Conservation (phyloP, 257 asterid species). For the Perilla frutescens region DNA sequence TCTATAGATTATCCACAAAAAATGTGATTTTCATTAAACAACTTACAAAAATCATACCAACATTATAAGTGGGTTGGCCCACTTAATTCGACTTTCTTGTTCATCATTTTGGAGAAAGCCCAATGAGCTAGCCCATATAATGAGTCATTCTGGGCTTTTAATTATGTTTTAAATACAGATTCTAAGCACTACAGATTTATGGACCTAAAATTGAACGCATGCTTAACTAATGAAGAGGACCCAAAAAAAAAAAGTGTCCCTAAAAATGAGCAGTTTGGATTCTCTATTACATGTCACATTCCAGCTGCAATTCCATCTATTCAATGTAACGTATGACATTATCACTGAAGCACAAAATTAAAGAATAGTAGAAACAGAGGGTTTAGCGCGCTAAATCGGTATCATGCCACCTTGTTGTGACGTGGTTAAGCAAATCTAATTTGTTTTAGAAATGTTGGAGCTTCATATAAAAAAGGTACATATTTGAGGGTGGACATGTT, state of each 20-base stretch:
- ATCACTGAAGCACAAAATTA: too few species aligned
- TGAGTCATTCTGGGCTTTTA: slow-evolving; percentile 3
- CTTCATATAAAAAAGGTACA: too few species aligned
- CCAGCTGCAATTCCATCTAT: too few species aligned
- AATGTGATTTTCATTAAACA: too few species aligned
- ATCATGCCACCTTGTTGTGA: neutral
- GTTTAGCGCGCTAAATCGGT: neutral
- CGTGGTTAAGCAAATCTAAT: neutral
- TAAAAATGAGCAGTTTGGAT: too few species aligned
- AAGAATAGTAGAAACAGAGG: too few species aligned
- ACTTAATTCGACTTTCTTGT: neutral
- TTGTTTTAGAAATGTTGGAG: neutral
- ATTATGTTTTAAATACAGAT: neutral
- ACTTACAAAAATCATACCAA: neutral
- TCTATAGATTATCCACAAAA: too few species aligned
- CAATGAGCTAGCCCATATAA: neutral
- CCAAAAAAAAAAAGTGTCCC: too few species aligned
- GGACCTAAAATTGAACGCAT: too few species aligned
- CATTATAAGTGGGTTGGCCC: neutral
- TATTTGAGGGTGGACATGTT: neutral
- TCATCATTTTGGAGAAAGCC: neutral
- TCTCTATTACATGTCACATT: too few species aligned
- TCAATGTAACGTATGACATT: too few species aligned
- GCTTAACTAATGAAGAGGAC: too few species aligned
- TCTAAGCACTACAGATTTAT: neutral